These are phyloP conservation scores for Scytalidium lignicola DNA, from an alignment of 2,329 filamentous ascomycete genomes.

Conservation along the genomic window DNA sequence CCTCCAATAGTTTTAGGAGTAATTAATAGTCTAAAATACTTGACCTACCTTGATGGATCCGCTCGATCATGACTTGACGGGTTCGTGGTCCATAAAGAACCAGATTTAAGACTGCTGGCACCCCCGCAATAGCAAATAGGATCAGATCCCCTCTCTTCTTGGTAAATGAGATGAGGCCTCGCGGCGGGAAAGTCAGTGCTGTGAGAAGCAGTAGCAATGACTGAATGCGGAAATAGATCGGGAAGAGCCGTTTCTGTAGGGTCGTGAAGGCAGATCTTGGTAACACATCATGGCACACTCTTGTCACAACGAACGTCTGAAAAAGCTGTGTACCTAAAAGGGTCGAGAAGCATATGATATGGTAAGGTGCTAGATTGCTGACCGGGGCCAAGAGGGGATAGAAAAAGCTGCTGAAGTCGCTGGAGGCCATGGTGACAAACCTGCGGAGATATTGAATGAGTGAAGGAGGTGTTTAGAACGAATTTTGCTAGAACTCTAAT, in stretches of 20 bases:
- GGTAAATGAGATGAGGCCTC: constrained; percentile 7
- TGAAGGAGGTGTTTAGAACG: no score
- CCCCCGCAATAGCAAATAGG: background rate
- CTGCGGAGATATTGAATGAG: no score
- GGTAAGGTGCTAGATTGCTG: no score
- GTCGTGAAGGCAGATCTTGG: constrained; percentile 32
- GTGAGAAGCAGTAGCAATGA: constrained; percentile 30
- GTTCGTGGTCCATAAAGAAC: constrained; percentile 24
- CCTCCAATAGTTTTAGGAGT: background rate
- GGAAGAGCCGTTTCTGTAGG: constrained; percentile 35
- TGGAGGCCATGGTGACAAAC: no score
- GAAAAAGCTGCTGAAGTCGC: no score
- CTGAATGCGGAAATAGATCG: constrained; percentile 34
- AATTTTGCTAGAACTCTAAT: no score
- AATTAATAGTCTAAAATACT: no score
- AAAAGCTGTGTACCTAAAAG: no score
- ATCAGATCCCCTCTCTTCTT: background rate
- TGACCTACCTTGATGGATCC: constrained; percentile 13
- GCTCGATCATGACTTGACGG: constrained; percentile 29
- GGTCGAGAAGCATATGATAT: no score
- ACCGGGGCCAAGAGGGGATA: no score
- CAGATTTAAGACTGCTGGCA: constrained; percentile 31
- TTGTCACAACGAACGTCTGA: constrained; percentile 37
- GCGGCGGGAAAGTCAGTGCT: constrained; percentile 25
- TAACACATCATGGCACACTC: constrained; percentile 31